Evolutionary conservation across 441 rosid genomes (phyloP), one percentile per base, ranked within the genome.

Genomic region (Erysimum pusillum): DNA sequence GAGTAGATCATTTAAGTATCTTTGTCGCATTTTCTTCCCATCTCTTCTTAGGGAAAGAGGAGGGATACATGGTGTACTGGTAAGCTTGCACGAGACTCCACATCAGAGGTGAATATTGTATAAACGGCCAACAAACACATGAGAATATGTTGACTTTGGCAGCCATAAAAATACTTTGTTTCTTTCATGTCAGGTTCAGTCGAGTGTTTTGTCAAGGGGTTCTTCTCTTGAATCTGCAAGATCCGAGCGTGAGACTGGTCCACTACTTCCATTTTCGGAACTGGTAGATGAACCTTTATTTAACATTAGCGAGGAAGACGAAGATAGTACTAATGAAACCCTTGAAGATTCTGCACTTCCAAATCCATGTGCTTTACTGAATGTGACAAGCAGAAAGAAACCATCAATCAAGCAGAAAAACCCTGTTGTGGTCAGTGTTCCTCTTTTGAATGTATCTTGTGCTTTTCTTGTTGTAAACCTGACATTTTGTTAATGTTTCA

Each of bases 21-120:
- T 22, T 63, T 67, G 39, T 42, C 42, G 15, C 59, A 67, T 75
- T 45, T 71, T 31, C 32, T 45, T 60, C 17, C 45, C 15, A 60
- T 20, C 56, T 28, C 63, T 35, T 62, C 64, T 41, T 59, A 41
- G 97, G 88, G 75, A 65, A 92, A 89, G 85, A 88, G 99, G 79
- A 93, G 99, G 63, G 95, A 90, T 22, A 95, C 99, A 56, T 95
- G 99, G 99, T 90, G 98, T 85, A 88, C 89, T 6, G 81, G 97
- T 39, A 84, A 87, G 31, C 86, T 91, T 78, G 81, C 89, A 52
- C 73, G 85, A 22, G 93, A 84, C 83, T 77, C 82, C 73, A 64
- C 77, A 62, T 72, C 64, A 74, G 85, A 91, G 97, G 98, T 92
- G 81, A 74, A 57, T 64, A 41, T 13, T 75, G 45, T 58, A 8